Evolutionary conservation across 306 rosid genomes (phyloP).

Genomic region (Leucaena leucocephala): DNA sequence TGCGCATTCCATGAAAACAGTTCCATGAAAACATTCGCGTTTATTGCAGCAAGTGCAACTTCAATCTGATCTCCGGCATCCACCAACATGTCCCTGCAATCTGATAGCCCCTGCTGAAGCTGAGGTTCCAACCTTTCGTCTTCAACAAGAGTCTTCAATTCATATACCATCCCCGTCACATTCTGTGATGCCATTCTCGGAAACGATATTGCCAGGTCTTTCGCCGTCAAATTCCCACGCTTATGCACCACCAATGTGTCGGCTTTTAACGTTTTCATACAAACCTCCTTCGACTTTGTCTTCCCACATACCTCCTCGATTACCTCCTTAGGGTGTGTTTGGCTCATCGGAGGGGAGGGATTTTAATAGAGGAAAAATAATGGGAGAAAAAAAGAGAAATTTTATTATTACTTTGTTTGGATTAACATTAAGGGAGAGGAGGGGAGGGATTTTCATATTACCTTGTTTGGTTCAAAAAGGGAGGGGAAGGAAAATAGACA

Average conservation of each 20-base stretch:
- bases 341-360: too few species aligned
- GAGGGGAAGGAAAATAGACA: too few species aligned
- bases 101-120: conserved; percentile 46
- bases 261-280: background rate
- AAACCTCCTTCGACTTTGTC: background rate
- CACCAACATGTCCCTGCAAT: conserved; percentile 37
- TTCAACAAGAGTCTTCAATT: conserved; percentile 23
- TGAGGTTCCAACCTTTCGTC: conserved; percentile 19
- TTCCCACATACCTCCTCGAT: conserved; percentile 15
- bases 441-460: too few species aligned
- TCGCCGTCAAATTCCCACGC: background rate
- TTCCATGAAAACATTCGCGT: conserved; percentile 22
- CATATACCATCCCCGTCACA: background rate
- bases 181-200: conserved; percentile 29
- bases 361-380: too few species aligned
- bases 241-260: background rate
- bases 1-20: conserved; percentile 63
- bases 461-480: too few species aligned
- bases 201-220: conserved; percentile 29
- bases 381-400: too few species aligned
- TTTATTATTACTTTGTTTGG: too few species aligned
- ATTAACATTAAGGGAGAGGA: too few species aligned
- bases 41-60: conserved; percentile 26
- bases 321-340: too few species aligned
- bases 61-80: conserved; percentile 47